Percentiles rank a stretch among this genome's conserved stretches.
Evolutionary conservation across 2,329 filamentous ascomycete species (phyloP).

Genomic region (Stemphylium vesicarium): DNA sequence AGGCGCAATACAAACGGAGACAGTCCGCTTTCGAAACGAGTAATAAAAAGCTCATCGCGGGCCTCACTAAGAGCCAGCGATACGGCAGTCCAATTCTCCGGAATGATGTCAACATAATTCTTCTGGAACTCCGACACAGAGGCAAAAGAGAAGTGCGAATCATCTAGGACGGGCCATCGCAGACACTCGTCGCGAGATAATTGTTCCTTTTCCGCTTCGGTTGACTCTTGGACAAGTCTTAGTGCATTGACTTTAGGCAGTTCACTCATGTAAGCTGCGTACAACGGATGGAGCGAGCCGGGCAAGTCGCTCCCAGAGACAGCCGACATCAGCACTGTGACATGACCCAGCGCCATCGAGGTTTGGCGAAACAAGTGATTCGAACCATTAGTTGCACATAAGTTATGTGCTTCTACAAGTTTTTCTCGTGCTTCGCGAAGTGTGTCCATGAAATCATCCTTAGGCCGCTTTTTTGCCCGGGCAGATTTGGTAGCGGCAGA

Average conservation of each 20-base stretch:
- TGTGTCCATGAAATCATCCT: constrained; percentile 61
- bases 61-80: constrained; percentile 85
- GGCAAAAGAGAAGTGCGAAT: constrained; percentile 45
- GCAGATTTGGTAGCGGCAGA: constrained; percentile 19
- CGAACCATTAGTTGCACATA: constrained; percentile 61
- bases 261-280: constrained; percentile 55
- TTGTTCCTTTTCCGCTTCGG: constrained; percentile 56
- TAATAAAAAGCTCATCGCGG: constrained; percentile 83
- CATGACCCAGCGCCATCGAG: constrained; percentile 44
- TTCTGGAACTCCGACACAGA: constrained; percentile 67
- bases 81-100: constrained; percentile 80
- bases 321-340: constrained; percentile 50
- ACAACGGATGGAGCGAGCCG: constrained; percentile 47
- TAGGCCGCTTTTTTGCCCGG: constrained; percentile 32
- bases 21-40: constrained; percentile 77
- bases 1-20: constrained; percentile 86
- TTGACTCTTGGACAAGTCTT: constrained; percentile 67
- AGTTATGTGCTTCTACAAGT: constrained; percentile 67
- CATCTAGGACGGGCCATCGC: constrained; percentile 50
- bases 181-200: constrained; percentile 44
- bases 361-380: constrained; percentile 62
- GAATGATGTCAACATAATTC: constrained; percentile 85
- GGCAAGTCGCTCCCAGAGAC: constrained; percentile 37
- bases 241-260: constrained; percentile 73
- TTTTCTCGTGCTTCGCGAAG: constrained; percentile 70